Evolutionary conservation across 768 basidiomycete species (phyloP).

Genomic region (Rhizopogon salebrosus): DNA sequence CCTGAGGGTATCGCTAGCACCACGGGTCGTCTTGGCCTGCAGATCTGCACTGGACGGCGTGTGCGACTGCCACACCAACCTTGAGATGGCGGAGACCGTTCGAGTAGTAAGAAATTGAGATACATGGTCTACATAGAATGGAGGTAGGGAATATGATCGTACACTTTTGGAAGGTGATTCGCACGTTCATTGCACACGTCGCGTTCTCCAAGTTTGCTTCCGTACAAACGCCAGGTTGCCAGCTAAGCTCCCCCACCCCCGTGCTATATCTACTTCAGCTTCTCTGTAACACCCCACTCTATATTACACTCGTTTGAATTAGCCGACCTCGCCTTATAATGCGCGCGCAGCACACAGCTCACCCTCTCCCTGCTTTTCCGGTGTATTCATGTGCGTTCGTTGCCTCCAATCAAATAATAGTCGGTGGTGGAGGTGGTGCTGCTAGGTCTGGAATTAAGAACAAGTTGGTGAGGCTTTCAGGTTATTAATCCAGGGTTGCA

Average conservation of each 20-base stretch:
- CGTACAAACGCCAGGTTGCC: neutral
- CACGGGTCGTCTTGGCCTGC: neutral
- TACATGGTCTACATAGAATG: neutral
- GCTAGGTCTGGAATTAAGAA: conserved; percentile 90
- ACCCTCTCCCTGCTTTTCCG: conserved; percentile 78
- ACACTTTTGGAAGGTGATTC: conserved; percentile 16
- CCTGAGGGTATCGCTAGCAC: neutral
- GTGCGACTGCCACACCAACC: neutral
- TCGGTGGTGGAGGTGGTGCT: conserved; percentile 90
- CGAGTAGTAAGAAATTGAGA: neutral
- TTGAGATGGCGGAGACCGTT: neutral
- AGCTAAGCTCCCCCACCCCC: neutral
- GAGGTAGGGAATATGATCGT: neutral
- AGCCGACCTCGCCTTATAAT: conserved; percentile 35
- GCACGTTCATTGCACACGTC: conserved; percentile 7
- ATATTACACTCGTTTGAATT: neutral
- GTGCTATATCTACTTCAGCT: conserved; percentile 4
- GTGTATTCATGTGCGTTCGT: conserved; percentile 85
- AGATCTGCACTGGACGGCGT: neutral
- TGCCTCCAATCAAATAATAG: conserved; percentile 61
- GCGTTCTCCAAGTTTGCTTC: neutral
- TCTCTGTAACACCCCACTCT: neutral
- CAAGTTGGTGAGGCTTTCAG: conserved; percentile 60
- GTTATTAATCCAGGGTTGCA: neutral
- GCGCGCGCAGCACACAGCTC: conserved; percentile 74